phyloP scores from a whole-genome alignment of 208 protist species.

The Crithidia expoeki region DNA sequence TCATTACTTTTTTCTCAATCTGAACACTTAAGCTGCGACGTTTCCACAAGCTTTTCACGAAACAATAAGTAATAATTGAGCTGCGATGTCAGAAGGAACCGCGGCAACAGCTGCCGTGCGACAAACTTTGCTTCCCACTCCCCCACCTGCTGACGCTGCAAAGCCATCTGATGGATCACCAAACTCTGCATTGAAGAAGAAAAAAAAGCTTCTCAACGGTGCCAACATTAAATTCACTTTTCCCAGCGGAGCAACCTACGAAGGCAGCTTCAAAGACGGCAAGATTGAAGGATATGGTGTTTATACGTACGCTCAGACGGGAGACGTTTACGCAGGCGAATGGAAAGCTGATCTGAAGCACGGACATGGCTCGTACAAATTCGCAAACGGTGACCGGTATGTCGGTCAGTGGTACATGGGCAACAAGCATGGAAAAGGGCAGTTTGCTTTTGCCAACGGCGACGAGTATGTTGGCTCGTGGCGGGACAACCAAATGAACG shows the following conservation, averaged over 20 bases:
- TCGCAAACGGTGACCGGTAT: constrained; percentile 62
- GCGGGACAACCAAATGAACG: constrained; percentile 63
- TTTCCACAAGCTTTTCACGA: no score
- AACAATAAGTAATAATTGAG: no score
- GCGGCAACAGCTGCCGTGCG: constrained; percentile 3
- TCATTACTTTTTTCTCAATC: no score
- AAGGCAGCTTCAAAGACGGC: constrained; percentile 57
- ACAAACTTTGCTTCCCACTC: background rate
- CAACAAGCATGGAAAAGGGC: constrained; percentile 73
- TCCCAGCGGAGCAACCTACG: constrained; percentile 59
- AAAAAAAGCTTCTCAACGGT: constrained; percentile 58
- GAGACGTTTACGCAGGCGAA: constrained; percentile 71
- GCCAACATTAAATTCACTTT: constrained; percentile 57
- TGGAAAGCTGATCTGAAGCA: constrained; percentile 72
- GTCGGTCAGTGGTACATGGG: constrained; percentile 70
- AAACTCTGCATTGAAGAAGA: constrained; percentile 28
- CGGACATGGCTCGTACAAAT: constrained; percentile 68
- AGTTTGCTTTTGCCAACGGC: constrained; percentile 53
- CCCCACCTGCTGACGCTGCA: background rate
- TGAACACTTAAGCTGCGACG: no score
- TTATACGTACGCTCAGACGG: constrained; percentile 56
- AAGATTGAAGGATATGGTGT: constrained; percentile 62
- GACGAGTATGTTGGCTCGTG: constrained; percentile 70
- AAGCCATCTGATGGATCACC: background rate
- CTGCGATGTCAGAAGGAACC: background rate